Percentiles rank a stretch among this genome's conserved stretches.
Conservation (phyloP, 306 rosid species). For the Rosa chinensis region DNA sequence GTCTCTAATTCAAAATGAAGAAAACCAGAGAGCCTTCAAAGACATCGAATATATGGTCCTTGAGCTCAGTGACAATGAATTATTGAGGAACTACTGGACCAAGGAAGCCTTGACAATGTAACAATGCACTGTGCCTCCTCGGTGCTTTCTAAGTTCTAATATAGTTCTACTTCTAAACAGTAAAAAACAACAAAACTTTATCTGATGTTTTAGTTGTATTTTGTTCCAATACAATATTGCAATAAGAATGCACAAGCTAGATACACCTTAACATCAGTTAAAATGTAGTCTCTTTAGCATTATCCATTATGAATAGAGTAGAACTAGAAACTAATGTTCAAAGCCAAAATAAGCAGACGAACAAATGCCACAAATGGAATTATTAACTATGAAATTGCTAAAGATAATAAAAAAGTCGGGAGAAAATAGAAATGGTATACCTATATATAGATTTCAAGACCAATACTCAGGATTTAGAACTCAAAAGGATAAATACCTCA, state of each 20-base stretch:
- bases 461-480: slow-evolving; percentile 8
- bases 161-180: background rate
- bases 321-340: background rate
- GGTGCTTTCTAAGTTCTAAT: background rate
- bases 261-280: background rate
- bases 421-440: background rate
- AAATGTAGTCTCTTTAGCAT: background rate
- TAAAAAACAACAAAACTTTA: background rate
- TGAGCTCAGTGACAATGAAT: background rate
- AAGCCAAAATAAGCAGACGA: background rate
- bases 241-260: background rate
- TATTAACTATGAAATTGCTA: background rate
- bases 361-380: background rate
- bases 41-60: background rate
- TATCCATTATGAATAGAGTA: background rate
- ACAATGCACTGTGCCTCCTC: background rate
- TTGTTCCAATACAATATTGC: background rate
- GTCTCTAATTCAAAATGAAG: no score
- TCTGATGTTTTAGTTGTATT: background rate
- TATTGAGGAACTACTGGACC: background rate
- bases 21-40: background rate
- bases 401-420: background rate
- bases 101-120: background rate
- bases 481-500: slow-evolving; percentile 55
- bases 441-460: background rate